phyloP scores from a whole-genome alignment of 805 yeast genomes.

The Yarrowia sp. region DNA sequence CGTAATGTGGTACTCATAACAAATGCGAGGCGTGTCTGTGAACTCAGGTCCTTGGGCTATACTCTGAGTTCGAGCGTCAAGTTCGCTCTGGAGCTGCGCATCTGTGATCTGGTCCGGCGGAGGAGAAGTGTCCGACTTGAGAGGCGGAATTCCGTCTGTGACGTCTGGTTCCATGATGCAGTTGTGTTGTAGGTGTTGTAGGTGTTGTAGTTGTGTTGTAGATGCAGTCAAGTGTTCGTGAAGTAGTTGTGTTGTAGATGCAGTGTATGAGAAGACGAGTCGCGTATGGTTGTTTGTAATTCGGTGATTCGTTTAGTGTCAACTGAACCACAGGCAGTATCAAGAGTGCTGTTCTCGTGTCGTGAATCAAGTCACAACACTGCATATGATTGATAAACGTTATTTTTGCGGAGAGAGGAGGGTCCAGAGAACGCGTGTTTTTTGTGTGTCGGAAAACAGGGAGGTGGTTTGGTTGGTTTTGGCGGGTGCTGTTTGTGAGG shows the following conservation, averaged over 20 bases:
- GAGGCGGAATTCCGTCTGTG: not conserved
- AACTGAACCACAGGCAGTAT: too few relatives aligned
- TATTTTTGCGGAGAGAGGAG: too few relatives aligned
- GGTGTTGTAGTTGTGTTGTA: not conserved
- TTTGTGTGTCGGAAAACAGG: too few relatives aligned
- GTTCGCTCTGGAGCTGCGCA: conserved; percentile 16
- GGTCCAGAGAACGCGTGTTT: too few relatives aligned
- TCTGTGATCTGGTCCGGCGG: conserved; percentile 13
- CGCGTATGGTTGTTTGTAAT: too few relatives aligned
- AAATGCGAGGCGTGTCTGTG: conserved; percentile 43
- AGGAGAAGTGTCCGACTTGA: not conserved
- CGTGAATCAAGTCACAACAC: too few relatives aligned
- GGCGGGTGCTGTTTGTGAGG: too few relatives aligned
- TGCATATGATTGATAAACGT: too few relatives aligned
- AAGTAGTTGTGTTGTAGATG: not conserved
- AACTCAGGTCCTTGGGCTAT: conserved; percentile 27
- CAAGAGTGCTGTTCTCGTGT: too few relatives aligned
- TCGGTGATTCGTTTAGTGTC: too few relatives aligned
- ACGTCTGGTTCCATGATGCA: conserved; percentile 3
- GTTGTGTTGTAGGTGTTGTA: not conserved
- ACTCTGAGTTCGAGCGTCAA: conserved; percentile 11
- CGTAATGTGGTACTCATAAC: conserved; percentile 44
- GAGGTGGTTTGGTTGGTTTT: too few relatives aligned
- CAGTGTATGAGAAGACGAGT: too few relatives aligned
- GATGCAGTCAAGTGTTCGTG: not conserved